Conservation (phyloP, 768 basidiomycete genomes). For the Clathrus columnatus region DNA sequence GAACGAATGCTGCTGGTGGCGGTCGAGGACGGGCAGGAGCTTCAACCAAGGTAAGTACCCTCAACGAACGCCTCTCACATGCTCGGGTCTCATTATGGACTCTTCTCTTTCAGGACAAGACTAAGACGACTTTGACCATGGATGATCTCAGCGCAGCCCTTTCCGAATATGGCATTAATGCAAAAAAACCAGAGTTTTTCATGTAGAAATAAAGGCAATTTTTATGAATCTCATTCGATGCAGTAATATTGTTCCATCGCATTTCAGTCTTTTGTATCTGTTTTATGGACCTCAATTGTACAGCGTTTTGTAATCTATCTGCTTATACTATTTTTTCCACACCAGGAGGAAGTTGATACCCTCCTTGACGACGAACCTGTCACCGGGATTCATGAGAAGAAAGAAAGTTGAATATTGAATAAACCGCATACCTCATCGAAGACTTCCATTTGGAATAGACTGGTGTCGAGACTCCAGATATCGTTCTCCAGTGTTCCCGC, state of each 20-base stretch:
- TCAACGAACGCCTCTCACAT: neutral
- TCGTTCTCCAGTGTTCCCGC: conserved; percentile 68
- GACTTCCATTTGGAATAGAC: conserved; percentile 69
- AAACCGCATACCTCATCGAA: conserved; percentile 63
- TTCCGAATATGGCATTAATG: conserved; percentile 91
- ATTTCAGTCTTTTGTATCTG: neutral
- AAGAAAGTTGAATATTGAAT: neutral
- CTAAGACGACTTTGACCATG: conserved; percentile 92
- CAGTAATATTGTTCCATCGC: neutral
- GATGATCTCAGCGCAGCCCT: conserved; percentile 91
- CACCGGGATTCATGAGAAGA: conserved; percentile 5
- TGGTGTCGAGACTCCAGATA: conserved; percentile 73
- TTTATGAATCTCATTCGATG: neutral
- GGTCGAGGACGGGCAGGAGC: conserved; percentile 62
- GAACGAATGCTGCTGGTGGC: conserved; percentile 69
- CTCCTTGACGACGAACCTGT: conserved; percentile 59
- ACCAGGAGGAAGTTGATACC: conserved; percentile 52
- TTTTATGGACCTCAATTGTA: neutral
- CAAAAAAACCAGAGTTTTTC: conserved; percentile 92
- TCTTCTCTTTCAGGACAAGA: conserved; percentile 56
- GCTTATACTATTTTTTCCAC: conserved; percentile 42
- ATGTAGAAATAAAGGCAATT: conserved; percentile 34
- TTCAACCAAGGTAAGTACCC: conserved; percentile 47
- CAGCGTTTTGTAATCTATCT: neutral
- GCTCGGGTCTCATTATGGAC: conserved; percentile 2